Conservation (phyloP, 2,329 filamentous ascomycete genomes). For the Metarhizium humberi region DNA sequence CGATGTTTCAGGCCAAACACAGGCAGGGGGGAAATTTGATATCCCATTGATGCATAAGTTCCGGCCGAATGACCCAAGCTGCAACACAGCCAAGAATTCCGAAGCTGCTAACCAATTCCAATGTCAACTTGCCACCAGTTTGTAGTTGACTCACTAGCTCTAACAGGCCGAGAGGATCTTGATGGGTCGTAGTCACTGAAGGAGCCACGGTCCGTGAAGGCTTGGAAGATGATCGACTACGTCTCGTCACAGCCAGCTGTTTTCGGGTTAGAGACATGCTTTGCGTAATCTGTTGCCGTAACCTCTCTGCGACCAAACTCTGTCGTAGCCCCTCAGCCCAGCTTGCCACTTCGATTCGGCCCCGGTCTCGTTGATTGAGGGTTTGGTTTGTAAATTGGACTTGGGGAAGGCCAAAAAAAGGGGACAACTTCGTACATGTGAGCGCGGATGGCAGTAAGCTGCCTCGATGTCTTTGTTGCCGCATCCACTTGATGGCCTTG, state of each 20-base stretch:
- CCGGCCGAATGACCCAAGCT: conserved; percentile 43
- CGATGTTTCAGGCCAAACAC: neutral
- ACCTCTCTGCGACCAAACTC: conserved; percentile 24
- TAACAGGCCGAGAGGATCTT: conserved; percentile 74
- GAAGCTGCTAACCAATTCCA: conserved; percentile 67
- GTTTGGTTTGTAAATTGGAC: neutral
- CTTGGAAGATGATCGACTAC: neutral
- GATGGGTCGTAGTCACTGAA: conserved; percentile 24
- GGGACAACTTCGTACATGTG: neutral
- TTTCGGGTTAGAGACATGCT: conserved; percentile 1
- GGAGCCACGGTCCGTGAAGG: neutral
- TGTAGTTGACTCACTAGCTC: conserved; percentile 58
- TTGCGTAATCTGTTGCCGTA: conserved; percentile 1
- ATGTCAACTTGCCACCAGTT: conserved; percentile 53
- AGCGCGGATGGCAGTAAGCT: conserved; percentile 6
- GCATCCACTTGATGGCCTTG: conserved; percentile 69
- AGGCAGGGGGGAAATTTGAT: neutral
- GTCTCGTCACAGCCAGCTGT: conserved; percentile 6
- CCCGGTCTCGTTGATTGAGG: conserved; percentile 16
- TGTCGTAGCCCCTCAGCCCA: conserved; percentile 28
- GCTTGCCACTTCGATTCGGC: conserved; percentile 23
- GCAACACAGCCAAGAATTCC: conserved; percentile 66
- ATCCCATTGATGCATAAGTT: conserved; percentile 10
- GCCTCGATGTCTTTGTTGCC: conserved; percentile 15
- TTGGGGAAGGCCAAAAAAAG: neutral